Evolutionary conservation across 73 alveolate genomes (phyloP), one percentile per base, ranked within the genome.

Genomic region (Tetrahymena malaccensis): DNA sequence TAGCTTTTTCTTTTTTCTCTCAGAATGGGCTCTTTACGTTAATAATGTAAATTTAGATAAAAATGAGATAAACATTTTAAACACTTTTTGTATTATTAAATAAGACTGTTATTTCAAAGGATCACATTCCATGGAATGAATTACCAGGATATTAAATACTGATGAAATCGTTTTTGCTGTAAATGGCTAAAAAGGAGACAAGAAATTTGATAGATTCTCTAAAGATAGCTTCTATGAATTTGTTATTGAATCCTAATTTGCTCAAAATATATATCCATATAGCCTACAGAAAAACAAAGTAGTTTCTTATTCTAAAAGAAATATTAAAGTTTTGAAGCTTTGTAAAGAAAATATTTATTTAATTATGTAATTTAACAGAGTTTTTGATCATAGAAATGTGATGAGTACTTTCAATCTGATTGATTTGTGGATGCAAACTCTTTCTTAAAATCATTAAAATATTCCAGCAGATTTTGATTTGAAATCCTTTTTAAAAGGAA

Each of bases 101-200:
- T n/a, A 70, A 70, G 89, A 93, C 95, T 40, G 96, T 97, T 17
- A 95, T 97, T 1, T 98, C 96, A 4, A 96, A 97, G 93, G 94
- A 97, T 34, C 96, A 97, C 70, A 97, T 98, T 12, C 94, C 96
- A 31, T 98, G 98, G 99, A 83, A 95, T 58, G 96, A 97, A 85
- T 95, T 98, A 27, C 99, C 99, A 34, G 99, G 99, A 31, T 98
- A 98, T 95, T 93, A 85, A 34, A 85, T 93, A 34, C 97, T 98
- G 33, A 95, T 98, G 19, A 97, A 97, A 94, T 96, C 98, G 1
- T 95, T 98, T 34, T 94, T 98, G 3, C 85, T 97, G 1, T 98
- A 98, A 83, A 94, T 98, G 98, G 98, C 97, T 58, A 97, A 96
- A 16, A 95, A 98, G 85, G 98, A 97, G 25, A 94, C 98, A 21